Evolutionary conservation across 2,329 filamentous ascomycete genomes (phyloP), one percentile per base, ranked within the genome.

Genomic region (Diplocarpon rosae): DNA sequence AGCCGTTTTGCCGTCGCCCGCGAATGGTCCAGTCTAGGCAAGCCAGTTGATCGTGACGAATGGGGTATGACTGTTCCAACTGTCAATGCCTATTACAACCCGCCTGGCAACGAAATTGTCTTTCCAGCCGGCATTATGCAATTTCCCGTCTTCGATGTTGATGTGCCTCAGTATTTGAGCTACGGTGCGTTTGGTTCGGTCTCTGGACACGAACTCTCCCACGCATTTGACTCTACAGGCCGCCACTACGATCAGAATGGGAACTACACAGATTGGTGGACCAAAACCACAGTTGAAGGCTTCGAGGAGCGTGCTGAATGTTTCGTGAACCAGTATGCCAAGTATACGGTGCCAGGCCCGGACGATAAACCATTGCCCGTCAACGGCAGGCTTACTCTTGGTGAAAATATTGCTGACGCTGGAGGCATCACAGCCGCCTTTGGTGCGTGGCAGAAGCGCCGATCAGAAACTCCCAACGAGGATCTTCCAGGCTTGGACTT

Each of bases 121-220:
- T 81, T 85, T 59, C 78, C 77, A 1, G 78, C 79, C 0, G 81
- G 78, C 0, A 81, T 84, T 45, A 78, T 83, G 72, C 80, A 85
- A 58, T 73, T 75, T 2, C 80, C 81, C 0, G 66, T 79, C 1
- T 85, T 84, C 55, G 74, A 80, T 47, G 70, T 74, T 10, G 64
- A 71, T 5, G 69, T 81, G 1, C 81, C 81, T 0, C 64, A 73
- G 17, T 85, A 84, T 53, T 63, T 85, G 31, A 72, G 72, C 9
- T 86, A 83, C 58, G 80, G 80, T n/a, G 76, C 75, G 0, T 80
- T 85, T 57, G 81, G 80, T 0, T 71, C 75, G 1, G 72, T 83
- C 2, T 75, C 75, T 8, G 81, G 80, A 2, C 81, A 85, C 55
- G 80, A 85, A 59, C 68, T 85, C 7, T 79, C 76, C 3, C 81